Conservation (phyloP, 805 yeast species). For the Vanderwaltozyma yarrowii region DNA sequence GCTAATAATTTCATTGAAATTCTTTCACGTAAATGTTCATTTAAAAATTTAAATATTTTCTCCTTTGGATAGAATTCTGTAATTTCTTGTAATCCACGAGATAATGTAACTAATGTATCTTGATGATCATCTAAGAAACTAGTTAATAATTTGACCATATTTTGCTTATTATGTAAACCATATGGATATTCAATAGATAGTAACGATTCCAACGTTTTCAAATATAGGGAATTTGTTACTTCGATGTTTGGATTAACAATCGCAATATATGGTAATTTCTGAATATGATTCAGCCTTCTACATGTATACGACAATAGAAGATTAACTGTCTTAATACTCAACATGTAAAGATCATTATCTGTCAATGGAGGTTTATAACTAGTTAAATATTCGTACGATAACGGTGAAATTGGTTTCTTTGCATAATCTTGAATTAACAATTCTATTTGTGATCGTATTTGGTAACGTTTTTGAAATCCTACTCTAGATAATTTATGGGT, state of each 20-base stretch:
- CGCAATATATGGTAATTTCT: constrained; percentile 72
- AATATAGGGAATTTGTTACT: constrained; percentile 61
- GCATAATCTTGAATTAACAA: constrained; percentile 50
- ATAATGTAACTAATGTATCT: constrained; percentile 72
- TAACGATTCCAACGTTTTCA: constrained; percentile 52
- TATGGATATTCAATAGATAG: constrained; percentile 34
- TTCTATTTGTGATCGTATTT: constrained; percentile 48
- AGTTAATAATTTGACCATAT: constrained; percentile 43
- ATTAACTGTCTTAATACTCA: constrained; percentile 48
- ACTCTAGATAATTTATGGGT: constrained; percentile 3
- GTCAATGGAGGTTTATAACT: constrained; percentile 29
- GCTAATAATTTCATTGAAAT: constrained; percentile 80
- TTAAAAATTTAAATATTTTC: constrained; percentile 53
- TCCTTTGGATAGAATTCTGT: constrained; percentile 33
- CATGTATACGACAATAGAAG: constrained; percentile 54
- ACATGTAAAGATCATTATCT: constrained; percentile 23
- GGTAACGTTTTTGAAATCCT: constrained; percentile 42
- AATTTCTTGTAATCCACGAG: constrained; percentile 58
- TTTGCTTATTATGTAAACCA: constrained; percentile 43
- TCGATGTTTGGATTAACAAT: constrained; percentile 82
- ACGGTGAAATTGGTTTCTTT: constrained; percentile 39
- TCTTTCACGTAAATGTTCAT: constrained; percentile 69
- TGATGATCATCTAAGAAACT: constrained; percentile 65
- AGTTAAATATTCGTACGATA: constrained; percentile 42
- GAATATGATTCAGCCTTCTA: constrained; percentile 56